Conservation (phyloP, 352 stramenopile species). For the Globisporangium nodosum region DNA sequence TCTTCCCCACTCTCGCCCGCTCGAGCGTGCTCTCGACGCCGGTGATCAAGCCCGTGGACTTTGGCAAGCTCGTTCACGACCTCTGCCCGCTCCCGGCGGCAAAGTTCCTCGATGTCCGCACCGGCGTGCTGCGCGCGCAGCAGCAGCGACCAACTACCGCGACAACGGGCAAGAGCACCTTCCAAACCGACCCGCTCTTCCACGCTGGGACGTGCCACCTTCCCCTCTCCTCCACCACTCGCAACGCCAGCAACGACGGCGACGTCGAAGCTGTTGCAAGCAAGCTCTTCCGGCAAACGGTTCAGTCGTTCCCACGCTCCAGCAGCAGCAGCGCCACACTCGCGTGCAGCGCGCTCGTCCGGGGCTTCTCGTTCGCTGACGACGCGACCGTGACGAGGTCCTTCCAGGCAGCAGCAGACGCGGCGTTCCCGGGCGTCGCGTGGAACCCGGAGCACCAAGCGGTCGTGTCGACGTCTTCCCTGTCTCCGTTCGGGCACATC, state of each 20-base stretch:
- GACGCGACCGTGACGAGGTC: not conserved
- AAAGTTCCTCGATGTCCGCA: conserved; percentile 69
- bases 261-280: not conserved
- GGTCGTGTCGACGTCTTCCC: conserved; percentile 7
- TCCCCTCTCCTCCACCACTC: not conserved
- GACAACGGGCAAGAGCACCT: not conserved
- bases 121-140: conserved; percentile 2
- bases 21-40: not conserved
- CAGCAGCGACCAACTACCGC: not conserved
- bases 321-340: not conserved
- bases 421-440: conserved; percentile 8
- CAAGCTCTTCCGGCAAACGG: conserved; percentile 12
- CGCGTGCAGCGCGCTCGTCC: conserved; percentile 3
- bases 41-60: conserved; percentile 33
- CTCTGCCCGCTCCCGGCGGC: conserved; percentile 45
- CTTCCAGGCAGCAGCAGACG: conserved; percentile 2
- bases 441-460: conserved; percentile 8
- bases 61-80: conserved; percentile 51
- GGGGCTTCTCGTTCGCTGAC: conserved; percentile 4
- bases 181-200: conserved; percentile 2
- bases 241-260: not conserved
- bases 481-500: conserved; percentile 14
- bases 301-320: conserved; percentile 12
- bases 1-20: conserved; percentile 33
- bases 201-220: conserved; percentile 7